phyloP scores from a whole-genome alignment of 192 early-diverging fungal genomes.

The Coemansia sp. region DNA sequence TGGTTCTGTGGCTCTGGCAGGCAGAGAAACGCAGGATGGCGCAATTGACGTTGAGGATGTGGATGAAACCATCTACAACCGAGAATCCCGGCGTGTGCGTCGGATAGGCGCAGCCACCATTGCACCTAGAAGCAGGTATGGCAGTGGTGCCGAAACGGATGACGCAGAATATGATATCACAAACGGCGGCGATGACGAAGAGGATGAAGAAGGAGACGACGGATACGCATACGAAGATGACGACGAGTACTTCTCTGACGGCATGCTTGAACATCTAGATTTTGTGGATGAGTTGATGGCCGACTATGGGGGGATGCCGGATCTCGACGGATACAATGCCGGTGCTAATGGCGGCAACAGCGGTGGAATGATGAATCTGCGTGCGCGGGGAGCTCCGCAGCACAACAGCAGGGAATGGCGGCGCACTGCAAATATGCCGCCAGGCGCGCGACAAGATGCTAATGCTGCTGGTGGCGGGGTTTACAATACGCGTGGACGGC shows the following conservation, averaged over 20 bases:
- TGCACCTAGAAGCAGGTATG: background rate
- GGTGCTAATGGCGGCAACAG: constrained; percentile 14
- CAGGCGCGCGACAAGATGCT: background rate
- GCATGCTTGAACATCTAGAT: background rate
- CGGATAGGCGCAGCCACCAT: background rate
- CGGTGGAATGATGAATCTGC: constrained; percentile 17
- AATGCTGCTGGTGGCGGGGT: background rate
- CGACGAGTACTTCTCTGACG: background rate
- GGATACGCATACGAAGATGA: constrained; percentile 2
- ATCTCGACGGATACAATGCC: background rate
- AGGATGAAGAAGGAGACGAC: background rate
- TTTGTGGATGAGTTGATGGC: background rate
- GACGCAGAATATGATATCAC: constrained; percentile 1
- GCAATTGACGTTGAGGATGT: constrained; percentile 46
- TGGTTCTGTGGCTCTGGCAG: constrained; percentile 6
- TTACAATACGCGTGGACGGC: constrained; percentile 6
- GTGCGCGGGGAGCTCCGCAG: background rate
- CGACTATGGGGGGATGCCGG: constrained; percentile 12
- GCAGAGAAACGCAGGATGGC: constrained; percentile 33
- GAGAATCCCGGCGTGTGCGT: background rate
- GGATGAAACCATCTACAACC: constrained; percentile 19
- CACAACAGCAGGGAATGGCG: background rate
- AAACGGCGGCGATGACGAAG: constrained; percentile 17
- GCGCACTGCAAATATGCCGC: too few relatives aligned
- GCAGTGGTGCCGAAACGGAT: background rate